Base-by-base conservation (phyloP, 2,329 filamentous ascomycete species). In the Neofusicoccum laricinum region DNA sequence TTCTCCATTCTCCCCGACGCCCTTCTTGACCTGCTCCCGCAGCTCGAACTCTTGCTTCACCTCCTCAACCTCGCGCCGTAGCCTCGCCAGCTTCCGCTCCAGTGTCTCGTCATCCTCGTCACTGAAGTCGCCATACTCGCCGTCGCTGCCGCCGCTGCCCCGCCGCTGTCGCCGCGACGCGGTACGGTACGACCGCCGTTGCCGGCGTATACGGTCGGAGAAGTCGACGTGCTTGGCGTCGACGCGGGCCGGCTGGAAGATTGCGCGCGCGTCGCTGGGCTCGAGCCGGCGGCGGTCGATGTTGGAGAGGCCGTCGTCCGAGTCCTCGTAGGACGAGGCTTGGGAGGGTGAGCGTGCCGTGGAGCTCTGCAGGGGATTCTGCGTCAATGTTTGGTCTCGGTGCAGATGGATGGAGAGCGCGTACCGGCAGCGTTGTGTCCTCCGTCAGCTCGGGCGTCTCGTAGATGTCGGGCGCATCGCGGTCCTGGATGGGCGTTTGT, bases 371-470 rank as follows among this genome's bases (percentile, higher is more conserved):
- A 19, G 21, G 30, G 21, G 12, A 11, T 15, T 62, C 64, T 46
- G 77, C 85, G 77, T 81, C 19, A 53, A 2, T 4, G 4, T 19
- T 10, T n/a, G 25, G 30, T 34, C 14, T 12, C 30, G 10, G 10
- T 40, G 50, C 14, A 38, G 32, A 11, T 30, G n/a, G n/a, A 10
- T 34, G 15, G 49, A 30, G 53, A 61, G 65, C 43, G 77, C 86
- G 77, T 81, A 94, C 91, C 64, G 89, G 91, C 64, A 93, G 81
- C 53, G 93, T 97, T 21, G 93, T 90, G 77, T 96, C 93, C 73
- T 97, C 92, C 64, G 90, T 94, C 69, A 97, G 82, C 64, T 96
- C 93, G 69, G 94, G 93, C 15, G 95, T 98, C 79, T 98, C 94
- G 82, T 97, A 98, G 72, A 97, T 92, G 74, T 98, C 95, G 69